Evolutionary conservation across 352 stramenopile genomes (phyloP).

Genomic region (Pythium biforme): DNA sequence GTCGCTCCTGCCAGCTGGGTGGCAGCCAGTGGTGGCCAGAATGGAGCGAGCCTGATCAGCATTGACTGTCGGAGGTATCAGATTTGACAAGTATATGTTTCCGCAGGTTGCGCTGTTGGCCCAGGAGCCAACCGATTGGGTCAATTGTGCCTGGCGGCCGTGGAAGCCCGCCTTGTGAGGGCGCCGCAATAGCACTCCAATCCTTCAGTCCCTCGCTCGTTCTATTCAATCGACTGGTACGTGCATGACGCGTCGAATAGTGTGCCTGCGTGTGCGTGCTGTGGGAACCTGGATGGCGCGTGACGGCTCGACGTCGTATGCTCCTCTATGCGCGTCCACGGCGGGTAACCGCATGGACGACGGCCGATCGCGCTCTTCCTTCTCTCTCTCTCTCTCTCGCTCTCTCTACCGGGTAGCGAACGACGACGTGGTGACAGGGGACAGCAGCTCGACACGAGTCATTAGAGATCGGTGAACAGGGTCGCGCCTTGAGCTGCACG

Average conservation of each 20-base stretch:
- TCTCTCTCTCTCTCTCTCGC: not conserved
- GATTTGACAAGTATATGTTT: slow-evolving; percentile 19
- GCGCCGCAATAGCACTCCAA: slow-evolving; percentile 37
- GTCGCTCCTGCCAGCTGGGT: not conserved
- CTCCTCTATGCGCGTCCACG: too few relatives aligned
- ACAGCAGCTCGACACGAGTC: too few relatives aligned
- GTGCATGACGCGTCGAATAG: slow-evolving; percentile 28
- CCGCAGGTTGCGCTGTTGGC: slow-evolving; percentile 43
- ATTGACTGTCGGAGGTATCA: slow-evolving; percentile 22
- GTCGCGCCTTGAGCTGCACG: too few relatives aligned
- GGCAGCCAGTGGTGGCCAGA: not conserved
- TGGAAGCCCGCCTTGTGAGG: slow-evolving; percentile 14
- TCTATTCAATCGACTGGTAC: slow-evolving; percentile 88
- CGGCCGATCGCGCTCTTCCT: not conserved
- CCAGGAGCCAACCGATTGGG: slow-evolving; percentile 73
- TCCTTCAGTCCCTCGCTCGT: slow-evolving; percentile 87
- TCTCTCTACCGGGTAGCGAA: too few relatives aligned
- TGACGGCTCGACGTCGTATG: too few relatives aligned
- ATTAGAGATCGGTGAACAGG: too few relatives aligned
- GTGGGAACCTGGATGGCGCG: not conserved
- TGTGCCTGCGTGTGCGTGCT: not conserved
- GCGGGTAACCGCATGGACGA: too few relatives aligned
- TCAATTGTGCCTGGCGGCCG: slow-evolving; percentile 32
- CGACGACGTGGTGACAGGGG: too few relatives aligned
- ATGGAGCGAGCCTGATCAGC: too few relatives aligned